Conservation (phyloP, 805 yeast species). For the Metschnikowia kunwiensis region DNA sequence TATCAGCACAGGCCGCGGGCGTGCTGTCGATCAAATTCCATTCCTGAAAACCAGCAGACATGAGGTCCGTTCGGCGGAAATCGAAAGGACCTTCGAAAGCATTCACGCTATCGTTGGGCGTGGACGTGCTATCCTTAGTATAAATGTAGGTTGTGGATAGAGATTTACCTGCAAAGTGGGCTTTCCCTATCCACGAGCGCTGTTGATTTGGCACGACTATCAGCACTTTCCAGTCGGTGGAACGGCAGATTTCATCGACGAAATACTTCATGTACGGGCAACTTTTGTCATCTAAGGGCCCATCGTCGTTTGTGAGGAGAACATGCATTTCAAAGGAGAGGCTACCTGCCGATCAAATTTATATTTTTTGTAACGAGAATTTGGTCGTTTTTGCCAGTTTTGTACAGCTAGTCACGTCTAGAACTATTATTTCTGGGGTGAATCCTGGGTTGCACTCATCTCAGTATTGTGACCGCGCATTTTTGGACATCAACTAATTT, state of each 20-base stretch:
- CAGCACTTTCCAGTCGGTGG: slow-evolving; percentile 81
- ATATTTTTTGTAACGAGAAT: too few species aligned
- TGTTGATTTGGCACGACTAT: slow-evolving; percentile 83
- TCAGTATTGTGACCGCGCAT: too few species aligned
- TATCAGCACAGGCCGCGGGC: slow-evolving; percentile 93
- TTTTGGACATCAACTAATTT: too few species aligned
- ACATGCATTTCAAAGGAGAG: too few species aligned
- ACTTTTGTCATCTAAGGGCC: slow-evolving; percentile 75
- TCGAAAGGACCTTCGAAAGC: slow-evolving; percentile 67
- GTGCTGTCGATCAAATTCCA: slow-evolving; percentile 91
- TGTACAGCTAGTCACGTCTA: too few species aligned
- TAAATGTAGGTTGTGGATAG: slow-evolving; percentile 64
- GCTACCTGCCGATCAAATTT: too few species aligned
- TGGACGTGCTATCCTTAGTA: slow-evolving; percentile 40
- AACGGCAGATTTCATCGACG: slow-evolving; percentile 59
- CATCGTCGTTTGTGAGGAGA: slow-evolving; percentile 88
- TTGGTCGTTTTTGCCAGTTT: too few species aligned
- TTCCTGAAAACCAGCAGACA: slow-evolving; percentile 51
- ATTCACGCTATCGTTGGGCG: slow-evolving; percentile 41
- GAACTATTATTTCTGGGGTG: too few species aligned
- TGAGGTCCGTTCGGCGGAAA: slow-evolving; percentile 42
- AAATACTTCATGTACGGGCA: slow-evolving; percentile 86
- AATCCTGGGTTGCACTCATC: too few species aligned
- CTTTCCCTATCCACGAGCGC: slow-evolving; percentile 96
- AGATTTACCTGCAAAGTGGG: slow-evolving; percentile 81